phyloP scores from a whole-genome alignment of 228 moss, liverwort and hornwort genomes.

The Sphagnum fallax region DNA sequence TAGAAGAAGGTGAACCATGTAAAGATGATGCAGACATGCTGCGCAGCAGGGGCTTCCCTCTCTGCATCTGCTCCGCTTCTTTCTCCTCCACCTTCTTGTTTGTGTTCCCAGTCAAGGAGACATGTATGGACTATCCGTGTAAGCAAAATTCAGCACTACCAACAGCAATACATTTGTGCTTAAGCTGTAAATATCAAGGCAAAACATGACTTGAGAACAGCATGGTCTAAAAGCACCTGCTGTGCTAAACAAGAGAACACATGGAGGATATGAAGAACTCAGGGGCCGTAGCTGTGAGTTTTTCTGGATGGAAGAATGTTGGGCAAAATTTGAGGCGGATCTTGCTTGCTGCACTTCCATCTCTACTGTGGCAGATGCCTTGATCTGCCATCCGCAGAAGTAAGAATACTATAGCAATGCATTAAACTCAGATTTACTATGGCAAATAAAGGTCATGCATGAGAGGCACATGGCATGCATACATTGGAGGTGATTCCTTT shows the following conservation, averaged over 20 bases:
- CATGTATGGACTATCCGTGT: background rate
- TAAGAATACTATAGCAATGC: too few species aligned
- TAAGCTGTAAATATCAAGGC: too few species aligned
- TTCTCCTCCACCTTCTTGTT: conserved; percentile 34
- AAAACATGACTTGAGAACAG: background rate
- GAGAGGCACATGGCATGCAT: too few species aligned
- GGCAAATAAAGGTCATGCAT: too few species aligned
- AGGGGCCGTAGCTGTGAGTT: conserved; percentile 63
- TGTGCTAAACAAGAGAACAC: background rate
- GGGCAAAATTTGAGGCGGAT: conserved; percentile 41
- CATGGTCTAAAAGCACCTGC: background rate
- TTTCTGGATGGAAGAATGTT: conserved; percentile 38
- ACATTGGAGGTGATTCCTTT: too few species aligned
- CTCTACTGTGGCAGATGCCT: conserved; percentile 20
- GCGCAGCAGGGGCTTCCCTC: conserved; percentile 40
- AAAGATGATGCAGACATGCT: conserved; percentile 62
- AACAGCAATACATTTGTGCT: too few species aligned
- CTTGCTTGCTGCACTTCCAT: conserved; percentile 42
- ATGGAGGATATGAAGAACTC: conserved; percentile 56
- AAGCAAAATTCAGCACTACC: too few species aligned
- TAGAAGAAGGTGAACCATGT: conserved; percentile 21
- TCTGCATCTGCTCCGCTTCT: conserved; percentile 14
- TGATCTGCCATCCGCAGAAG: conserved; percentile 7
- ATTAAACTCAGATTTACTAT: too few species aligned
- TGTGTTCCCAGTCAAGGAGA: conserved; percentile 59